These are phyloP conservation scores for Aristolochia fimbriata DNA, from an alignment of 164 flowering plant species.

Conservation along the genomic window DNA sequence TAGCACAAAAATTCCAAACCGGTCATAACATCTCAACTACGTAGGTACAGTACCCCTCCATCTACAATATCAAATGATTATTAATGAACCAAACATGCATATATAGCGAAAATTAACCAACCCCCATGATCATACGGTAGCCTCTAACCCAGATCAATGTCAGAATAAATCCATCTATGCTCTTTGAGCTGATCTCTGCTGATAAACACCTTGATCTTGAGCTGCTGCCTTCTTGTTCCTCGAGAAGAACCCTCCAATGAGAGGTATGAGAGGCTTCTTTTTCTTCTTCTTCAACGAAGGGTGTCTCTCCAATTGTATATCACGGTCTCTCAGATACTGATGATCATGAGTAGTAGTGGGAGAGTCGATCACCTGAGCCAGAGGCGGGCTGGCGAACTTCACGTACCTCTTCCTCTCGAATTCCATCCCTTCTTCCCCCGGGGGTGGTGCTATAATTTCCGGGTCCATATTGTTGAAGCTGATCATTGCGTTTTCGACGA, in stretches of 20 bases:
- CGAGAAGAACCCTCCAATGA: conserved; percentile 41
- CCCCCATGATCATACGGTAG: no score
- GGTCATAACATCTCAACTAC: no score
- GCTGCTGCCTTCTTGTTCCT: conserved; percentile 27
- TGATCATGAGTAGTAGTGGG: background rate
- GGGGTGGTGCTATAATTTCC: no score
- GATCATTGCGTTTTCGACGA: conserved; percentile 24
- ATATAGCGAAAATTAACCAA: no score
- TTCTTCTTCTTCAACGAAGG: conserved; percentile 27
- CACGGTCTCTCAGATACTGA: conserved; percentile 10
- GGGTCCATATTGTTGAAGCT: no score
- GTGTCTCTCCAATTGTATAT: conserved; percentile 13
- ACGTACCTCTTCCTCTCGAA: conserved; percentile 60
- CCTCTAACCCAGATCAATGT: no score
- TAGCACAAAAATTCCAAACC: no score
- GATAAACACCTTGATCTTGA: conserved; percentile 10
- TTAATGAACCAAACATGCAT: no score
- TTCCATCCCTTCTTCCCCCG: conserved; percentile 12
- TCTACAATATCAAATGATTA: no score
- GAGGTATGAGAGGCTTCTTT: conserved; percentile 41
- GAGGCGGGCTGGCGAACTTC: conserved; percentile 53
- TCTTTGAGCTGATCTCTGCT: conserved; percentile 18
- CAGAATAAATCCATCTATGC: background rate
- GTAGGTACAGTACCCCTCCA: no score
- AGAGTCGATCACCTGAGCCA: conserved; percentile 24